Evolutionary conservation across 768 basidiomycete species (phyloP).

Genomic region (Termitomyces sp.): DNA sequence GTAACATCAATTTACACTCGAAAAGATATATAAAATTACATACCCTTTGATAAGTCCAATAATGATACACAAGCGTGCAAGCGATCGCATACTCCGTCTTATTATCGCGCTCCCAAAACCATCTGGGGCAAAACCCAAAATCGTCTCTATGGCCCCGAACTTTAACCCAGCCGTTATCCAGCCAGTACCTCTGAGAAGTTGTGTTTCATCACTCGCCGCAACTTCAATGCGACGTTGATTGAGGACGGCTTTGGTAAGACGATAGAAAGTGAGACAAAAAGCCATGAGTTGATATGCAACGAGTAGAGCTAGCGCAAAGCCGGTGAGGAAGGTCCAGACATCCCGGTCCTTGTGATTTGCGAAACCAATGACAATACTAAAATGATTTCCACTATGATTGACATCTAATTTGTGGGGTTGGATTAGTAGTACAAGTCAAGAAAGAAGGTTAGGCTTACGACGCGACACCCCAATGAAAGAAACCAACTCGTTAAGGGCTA

Average conservation of each 20-base stretch:
- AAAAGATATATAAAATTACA: constrained; percentile 18
- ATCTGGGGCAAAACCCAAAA: constrained; percentile 55
- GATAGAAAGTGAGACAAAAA: constrained; percentile 58
- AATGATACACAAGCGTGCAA: constrained; percentile 50
- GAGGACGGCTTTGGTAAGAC: constrained; percentile 46
- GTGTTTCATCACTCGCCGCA: constrained; percentile 36
- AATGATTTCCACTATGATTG: neutral
- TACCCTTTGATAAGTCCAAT: constrained; percentile 71
- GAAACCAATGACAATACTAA: constrained; percentile 39
- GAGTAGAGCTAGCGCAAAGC: constrained; percentile 56
- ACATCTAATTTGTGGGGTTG: constrained; percentile 8
- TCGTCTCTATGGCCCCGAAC: constrained; percentile 61
- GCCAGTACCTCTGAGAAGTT: constrained; percentile 55
- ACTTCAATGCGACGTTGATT: constrained; percentile 51
- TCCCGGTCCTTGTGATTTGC: constrained; percentile 23
- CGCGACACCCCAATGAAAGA: constrained; percentile 61
- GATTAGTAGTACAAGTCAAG: neutral
- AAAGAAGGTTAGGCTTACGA: constrained; percentile 35
- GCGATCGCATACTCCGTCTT: constrained; percentile 54
- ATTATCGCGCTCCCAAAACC: constrained; percentile 50
- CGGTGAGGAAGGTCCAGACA: constrained; percentile 56
- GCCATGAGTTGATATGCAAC: constrained; percentile 52
- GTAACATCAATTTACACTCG: neutral
- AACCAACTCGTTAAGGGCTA: constrained; percentile 54
- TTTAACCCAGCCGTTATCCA: constrained; percentile 64